Base-by-base conservation (phyloP, 305 asterid genomes). In the Lippia alba region DNA sequence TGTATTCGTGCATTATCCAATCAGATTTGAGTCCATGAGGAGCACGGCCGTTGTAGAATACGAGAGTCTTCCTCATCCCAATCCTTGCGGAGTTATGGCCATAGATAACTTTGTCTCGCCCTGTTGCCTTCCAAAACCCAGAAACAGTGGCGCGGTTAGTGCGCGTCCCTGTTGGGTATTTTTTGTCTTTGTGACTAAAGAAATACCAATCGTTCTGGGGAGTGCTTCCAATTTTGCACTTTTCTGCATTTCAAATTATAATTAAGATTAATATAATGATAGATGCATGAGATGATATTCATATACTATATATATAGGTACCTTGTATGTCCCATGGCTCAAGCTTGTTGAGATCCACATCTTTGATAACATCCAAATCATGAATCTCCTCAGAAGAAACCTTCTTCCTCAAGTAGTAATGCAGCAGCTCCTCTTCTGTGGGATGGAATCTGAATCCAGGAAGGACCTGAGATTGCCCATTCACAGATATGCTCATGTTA, bases 281-380 rank as follows among this genome's bases (percentile, higher is more conserved):
- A 1, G 30, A 24, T 24, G 30, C 30, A 24, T 2, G 19, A 10
- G 8, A 19, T 5, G 10, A 5, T 39, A 39, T 5, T 4, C 45
- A 41, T 4, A 9, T 41, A 41, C 11, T 9, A n/a, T n/a, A n/a
- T n/a, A n/a, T n/a, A n/a, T n/a, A n/a, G n/a, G 7, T 3, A 78
- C 91, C 96, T 86, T 85, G 89, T 39, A 89, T 85, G 46, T 89
- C 96, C 96, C 92, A 89, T 3, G 96, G 92, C 78, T 89, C 96
- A 41, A 85, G 89, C 75, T 86, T 86, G 83, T 89, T 86, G 67
- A 89, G 92, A 81, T 89, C 96, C 49, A 89, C 88, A 53, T 86
- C 92, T 69, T 69, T 82, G 63, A 89, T 86, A 6, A 85, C 91
- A 70, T 86, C 92, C 77, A 89, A 76, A 70, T 85, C 92, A n/a